phyloP scores from a whole-genome alignment of 768 basidiomycete species.

The Phlegmacium glaucopus region DNA sequence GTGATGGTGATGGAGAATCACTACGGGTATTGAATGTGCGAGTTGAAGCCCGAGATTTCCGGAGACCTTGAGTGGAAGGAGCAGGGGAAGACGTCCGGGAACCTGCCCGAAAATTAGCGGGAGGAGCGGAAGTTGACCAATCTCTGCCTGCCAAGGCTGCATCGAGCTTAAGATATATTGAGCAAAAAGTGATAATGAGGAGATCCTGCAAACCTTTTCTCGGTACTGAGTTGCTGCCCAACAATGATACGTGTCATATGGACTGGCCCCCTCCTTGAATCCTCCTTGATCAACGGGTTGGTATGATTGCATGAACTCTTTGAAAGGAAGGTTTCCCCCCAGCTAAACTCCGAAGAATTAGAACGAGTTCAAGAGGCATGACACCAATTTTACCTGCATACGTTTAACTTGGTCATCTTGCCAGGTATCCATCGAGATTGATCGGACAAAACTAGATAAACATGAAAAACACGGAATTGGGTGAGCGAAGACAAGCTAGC shows the following conservation, averaged over 20 bases:
- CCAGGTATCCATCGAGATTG: constrained; percentile 97
- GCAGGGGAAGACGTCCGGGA: constrained; percentile 46
- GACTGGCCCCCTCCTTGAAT: constrained; percentile 55
- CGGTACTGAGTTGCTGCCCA: constrained; percentile 96
- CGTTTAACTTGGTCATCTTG: constrained; percentile 81
- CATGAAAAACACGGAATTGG: constrained; percentile 15
- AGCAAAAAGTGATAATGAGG: constrained; percentile 6
- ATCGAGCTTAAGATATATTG: constrained; percentile 56
- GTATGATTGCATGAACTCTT: constrained; percentile 73
- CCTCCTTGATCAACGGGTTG: constrained; percentile 64
- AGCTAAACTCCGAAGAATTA: constrained; percentile 40
- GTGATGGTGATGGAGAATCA: constrained; percentile 52
- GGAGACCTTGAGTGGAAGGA: constrained; percentile 76
- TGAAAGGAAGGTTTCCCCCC: constrained; percentile 86
- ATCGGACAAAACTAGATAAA: constrained; percentile 75
- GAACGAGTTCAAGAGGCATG: neutral
- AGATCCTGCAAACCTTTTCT: constrained; percentile 64
- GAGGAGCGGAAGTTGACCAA: constrained; percentile 78
- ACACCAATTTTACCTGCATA: constrained; percentile 68
- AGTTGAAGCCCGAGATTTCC: constrained; percentile 77
- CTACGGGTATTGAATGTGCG: constrained; percentile 52
- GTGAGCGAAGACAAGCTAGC: constrained; percentile 31
- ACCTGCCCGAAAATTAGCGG: constrained; percentile 40
- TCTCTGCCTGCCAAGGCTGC: constrained; percentile 67
- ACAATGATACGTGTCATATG: constrained; percentile 82